Evolutionary conservation across 345 rosid species (phyloP).

Genomic region (Gossypioides kirkii): DNA sequence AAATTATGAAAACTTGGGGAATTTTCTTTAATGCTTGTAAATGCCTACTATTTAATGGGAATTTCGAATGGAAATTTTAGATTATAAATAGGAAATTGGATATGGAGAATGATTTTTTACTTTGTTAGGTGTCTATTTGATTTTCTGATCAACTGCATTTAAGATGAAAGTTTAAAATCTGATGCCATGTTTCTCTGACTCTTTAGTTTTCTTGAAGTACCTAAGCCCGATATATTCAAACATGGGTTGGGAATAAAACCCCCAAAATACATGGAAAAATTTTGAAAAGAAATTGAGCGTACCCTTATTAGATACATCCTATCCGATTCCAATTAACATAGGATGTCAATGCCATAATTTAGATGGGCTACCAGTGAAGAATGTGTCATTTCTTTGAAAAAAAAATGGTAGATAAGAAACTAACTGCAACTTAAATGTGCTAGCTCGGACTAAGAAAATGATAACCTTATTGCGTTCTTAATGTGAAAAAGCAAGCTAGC

Average conservation of each 20-base stretch:
- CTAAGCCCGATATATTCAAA: background rate
- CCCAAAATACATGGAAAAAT: background rate
- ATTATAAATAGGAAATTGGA: background rate
- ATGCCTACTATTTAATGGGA: background rate
- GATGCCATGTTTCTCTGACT: background rate
- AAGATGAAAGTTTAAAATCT: background rate
- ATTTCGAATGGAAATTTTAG: background rate
- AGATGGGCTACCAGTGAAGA: background rate
- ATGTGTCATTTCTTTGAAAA: background rate
- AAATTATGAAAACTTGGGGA: background rate
- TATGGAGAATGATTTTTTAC: background rate
- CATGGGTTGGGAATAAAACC: background rate
- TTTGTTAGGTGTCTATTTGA: background rate
- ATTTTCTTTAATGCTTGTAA: background rate
- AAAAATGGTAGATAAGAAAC: background rate
- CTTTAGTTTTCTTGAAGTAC: background rate
- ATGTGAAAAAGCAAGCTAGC: background rate
- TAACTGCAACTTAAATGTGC: background rate
- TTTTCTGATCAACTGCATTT: slow-evolving; percentile 3
- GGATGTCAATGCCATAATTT: background rate
- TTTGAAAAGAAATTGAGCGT: background rate
- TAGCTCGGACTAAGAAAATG: background rate
- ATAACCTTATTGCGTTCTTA: background rate
- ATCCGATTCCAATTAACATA: background rate
- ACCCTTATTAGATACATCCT: background rate